phyloP scores from a whole-genome alignment of 306 rosid genomes.

The Cyclanthera cordifolia region DNA sequence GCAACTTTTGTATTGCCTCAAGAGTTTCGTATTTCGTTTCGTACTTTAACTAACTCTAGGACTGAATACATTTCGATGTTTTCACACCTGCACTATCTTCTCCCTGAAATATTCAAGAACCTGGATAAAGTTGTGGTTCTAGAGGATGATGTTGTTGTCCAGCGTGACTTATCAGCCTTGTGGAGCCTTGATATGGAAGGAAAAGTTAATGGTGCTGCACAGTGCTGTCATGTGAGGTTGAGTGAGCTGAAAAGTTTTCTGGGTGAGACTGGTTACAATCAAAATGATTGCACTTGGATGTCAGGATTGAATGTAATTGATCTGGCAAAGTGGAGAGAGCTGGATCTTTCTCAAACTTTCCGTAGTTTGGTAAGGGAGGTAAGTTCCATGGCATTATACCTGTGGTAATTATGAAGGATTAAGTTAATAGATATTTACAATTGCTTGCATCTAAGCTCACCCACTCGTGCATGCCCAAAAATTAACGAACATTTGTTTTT shows the following conservation, averaged over 20 bases:
- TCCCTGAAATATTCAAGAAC: constrained; percentile 66
- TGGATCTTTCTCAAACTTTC: constrained; percentile 64
- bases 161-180: constrained; percentile 68
- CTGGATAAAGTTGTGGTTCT: constrained; percentile 72
- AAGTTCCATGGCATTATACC: constrained; percentile 16
- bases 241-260: constrained; percentile 51
- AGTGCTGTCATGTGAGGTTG: constrained; percentile 59
- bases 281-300: constrained; percentile 74
- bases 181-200: constrained; percentile 75
- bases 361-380: constrained; percentile 53
- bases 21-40: constrained; percentile 66
- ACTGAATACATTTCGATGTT: constrained; percentile 78
- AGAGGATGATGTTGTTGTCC: constrained; percentile 88
- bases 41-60: constrained; percentile 36
- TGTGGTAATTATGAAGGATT: background rate
- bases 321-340: constrained; percentile 79
- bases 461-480: background rate
- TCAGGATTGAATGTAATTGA: constrained; percentile 85
- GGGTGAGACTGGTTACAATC: constrained; percentile 36
- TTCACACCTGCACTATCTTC: constrained; percentile 75
- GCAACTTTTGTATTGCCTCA: constrained; percentile 43
- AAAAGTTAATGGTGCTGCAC: constrained; percentile 81
- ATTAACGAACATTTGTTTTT: background rate
- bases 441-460: background rate
- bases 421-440: background rate